Conservation (phyloP, 1,284 basidiomycete genomes). For the Trichosporon sp. region DNA sequence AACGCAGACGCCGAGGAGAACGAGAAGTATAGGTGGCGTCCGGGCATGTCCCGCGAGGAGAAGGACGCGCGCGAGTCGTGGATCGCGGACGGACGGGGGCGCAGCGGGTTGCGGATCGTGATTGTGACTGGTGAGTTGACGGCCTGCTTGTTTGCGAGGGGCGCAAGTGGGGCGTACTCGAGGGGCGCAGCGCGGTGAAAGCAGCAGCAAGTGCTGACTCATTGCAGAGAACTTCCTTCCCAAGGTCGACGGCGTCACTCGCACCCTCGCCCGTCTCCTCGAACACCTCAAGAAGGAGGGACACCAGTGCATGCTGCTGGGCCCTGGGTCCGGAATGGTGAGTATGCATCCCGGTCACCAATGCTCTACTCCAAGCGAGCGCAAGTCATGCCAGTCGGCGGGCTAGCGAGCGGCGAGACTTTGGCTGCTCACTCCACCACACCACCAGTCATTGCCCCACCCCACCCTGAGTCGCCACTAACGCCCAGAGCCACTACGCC, state of each 20-base stretch:
- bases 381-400: no score
- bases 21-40: conserved; percentile 38
- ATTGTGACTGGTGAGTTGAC: conserved; percentile 52
- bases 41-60: conserved; percentile 42
- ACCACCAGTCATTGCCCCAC: neutral
- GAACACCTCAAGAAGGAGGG: conserved; percentile 63
- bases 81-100: conserved; percentile 42
- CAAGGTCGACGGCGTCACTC: conserved; percentile 63
- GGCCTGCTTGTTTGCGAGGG: neutral
- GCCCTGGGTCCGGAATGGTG: conserved; percentile 61
- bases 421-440: neutral
- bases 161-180: neutral
- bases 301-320: conserved; percentile 62
- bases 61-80: conserved; percentile 44
- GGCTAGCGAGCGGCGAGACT: neutral
- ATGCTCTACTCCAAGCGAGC: neutral
- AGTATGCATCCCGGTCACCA: conserved; percentile 27
- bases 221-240: conserved; percentile 63
- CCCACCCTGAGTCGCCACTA: neutral
- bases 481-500: conserved; percentile 57
- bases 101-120: conserved; percentile 50
- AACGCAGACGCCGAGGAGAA: conserved; percentile 18
- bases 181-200: neutral
- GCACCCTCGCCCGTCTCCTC: conserved; percentile 62
- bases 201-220: neutral